Base-by-base conservation (phyloP, 2,329 filamentous ascomycete species). In the Fusarium armeniacum region DNA sequence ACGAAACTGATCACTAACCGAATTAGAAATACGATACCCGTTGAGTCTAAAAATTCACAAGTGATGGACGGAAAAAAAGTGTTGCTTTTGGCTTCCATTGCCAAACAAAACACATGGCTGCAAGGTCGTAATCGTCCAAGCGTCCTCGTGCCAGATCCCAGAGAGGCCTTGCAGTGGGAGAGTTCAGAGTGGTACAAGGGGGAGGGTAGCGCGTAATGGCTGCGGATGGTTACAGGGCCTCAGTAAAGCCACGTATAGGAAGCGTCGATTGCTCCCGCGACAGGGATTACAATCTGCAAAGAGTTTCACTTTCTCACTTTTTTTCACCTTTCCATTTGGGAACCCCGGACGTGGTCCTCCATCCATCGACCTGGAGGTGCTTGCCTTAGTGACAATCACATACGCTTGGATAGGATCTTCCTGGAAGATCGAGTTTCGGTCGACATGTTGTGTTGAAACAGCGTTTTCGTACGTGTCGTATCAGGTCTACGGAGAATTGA, bases 191-290 rank as follows among this genome's bases (percentile, higher is more conserved):
- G 28, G 28, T 11, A 13, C 15, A 46, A n/a, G 22, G 15, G 24
- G 24, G n/a, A 40, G 36, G 15, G 16, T 44, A 8, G 3, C 22
- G 15, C 22, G 40, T 43, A 43, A 15, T 44, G 41, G 41, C 41
- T 44, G 41, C 44, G 53, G 43, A 12, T 35, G 24, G 24, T 46
- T 44, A 60, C 54, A 56, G 57, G 62, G 35, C 35, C n/a, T 40
- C n/a, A 71, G 65, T 71, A 71, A 67, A 69, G 54, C 71, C 71
- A 73, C 71, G 64, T 50, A 61, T 73, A 72, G 71, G 71, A 73
- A 55, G 47, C 51, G n/a, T 40, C 28, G 32, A 47, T n/a, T 15
- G 38, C 12, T 54, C 62, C 67, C 57, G 38, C 11, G 24, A 26
- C 67, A 71, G 55, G 71, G 69, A 35, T 24, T 18, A 10, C 11